phyloP scores from a whole-genome alignment of 83 land plant genomes.

The Picea abies region DNA sequence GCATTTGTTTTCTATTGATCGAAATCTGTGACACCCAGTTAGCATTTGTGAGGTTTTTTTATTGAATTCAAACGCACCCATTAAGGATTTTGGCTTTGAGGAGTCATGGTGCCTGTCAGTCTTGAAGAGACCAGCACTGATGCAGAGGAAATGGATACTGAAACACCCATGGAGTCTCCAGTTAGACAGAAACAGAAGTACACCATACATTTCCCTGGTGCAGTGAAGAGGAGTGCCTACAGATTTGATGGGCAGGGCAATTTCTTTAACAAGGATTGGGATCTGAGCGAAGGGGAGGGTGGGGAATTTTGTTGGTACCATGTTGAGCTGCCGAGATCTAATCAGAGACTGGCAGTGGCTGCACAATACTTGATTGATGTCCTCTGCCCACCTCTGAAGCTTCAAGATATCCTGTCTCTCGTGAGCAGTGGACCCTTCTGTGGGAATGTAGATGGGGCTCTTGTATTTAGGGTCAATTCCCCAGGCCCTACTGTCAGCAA shows the following conservation, averaged over 20 bases:
- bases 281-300: constrained; percentile 45
- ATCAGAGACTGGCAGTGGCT: constrained; percentile 58
- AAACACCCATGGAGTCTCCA: constrained; percentile 3
- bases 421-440: constrained; percentile 83
- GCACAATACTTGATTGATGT: constrained; percentile 27
- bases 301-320: constrained; percentile 82
- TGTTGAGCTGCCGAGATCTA: constrained; percentile 80
- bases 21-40: too few relatives aligned
- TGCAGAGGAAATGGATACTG: constrained; percentile 30
- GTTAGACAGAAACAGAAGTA: background rate
- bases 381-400: constrained; percentile 91
- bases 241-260: constrained; percentile 79
- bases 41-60: too few relatives aligned
- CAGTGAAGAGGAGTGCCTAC: constrained; percentile 70
- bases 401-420: constrained; percentile 83
- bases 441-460: constrained; percentile 17
- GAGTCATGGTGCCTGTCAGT: background rate
- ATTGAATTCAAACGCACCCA: too few relatives aligned
- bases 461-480: constrained; percentile 82
- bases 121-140: constrained; percentile 7
- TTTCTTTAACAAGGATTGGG: constrained; percentile 67
- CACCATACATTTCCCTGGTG: constrained; percentile 33
- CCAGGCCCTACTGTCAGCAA: constrained; percentile 71
- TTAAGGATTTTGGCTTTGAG: too few relatives aligned
- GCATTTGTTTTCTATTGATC: too few relatives aligned